Evolutionary conservation across 257 asterid genomes (phyloP).

Genomic region (Cordia subcordata): DNA sequence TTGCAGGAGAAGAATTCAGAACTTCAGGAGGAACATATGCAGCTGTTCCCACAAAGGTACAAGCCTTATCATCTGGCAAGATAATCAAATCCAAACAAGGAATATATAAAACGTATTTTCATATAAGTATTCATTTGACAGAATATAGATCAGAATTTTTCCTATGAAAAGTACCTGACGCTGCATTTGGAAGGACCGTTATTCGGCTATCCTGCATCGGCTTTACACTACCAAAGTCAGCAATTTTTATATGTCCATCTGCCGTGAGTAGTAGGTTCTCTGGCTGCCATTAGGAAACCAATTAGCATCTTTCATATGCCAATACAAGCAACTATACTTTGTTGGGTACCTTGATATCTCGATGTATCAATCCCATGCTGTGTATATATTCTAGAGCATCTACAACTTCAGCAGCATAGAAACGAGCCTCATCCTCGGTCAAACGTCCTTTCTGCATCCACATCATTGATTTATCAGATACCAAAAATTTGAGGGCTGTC

Average conservation of each 20-base stretch:
- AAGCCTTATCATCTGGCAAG: conserved; percentile 87
- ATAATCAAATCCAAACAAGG: not conserved
- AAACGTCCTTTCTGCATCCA: conserved; percentile 85
- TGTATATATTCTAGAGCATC: conserved; percentile 98
- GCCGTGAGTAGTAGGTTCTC: conserved; percentile 89
- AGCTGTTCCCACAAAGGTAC: conserved; percentile 99
- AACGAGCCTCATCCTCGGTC: conserved; percentile 87
- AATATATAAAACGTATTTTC: not conserved
- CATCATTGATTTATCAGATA: conserved; percentile 8
- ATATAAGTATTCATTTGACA: not conserved
- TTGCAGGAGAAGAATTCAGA: conserved; percentile 95
- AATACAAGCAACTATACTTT: conserved; percentile 7
- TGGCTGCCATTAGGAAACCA: conserved; percentile 59
- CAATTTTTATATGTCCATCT: conserved; percentile 97
- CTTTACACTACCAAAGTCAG: conserved; percentile 99
- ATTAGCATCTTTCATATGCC: conserved; percentile 26
- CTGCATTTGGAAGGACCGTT: conserved; percentile 96
- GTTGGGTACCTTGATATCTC: conserved; percentile 86
- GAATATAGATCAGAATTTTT: not conserved
- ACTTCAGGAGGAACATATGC: conserved; percentile 99
- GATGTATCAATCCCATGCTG: conserved; percentile 90
- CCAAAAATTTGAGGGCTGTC: not conserved
- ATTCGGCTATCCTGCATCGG: conserved; percentile 93
- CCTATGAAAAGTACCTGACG: conserved; percentile 51
- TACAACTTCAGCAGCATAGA: conserved; percentile 96